phyloP scores from a whole-genome alignment of 352 stramenopile genomes.

The Phytophthora colocasiae region DNA sequence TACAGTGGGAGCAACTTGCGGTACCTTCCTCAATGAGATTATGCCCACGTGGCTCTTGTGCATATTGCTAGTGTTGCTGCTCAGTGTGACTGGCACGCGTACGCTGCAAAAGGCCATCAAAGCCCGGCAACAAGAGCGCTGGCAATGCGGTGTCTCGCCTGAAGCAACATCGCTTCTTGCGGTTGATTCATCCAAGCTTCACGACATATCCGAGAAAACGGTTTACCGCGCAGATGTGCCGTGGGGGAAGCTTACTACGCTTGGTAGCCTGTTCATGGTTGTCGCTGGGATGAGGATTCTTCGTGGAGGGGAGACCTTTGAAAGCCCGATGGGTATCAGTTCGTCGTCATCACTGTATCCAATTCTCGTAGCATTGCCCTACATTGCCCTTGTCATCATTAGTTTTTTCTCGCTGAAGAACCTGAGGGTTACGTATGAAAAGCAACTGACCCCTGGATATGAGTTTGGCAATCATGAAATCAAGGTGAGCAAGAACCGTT shows the following conservation, averaged over 20 bases:
- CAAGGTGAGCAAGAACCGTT: slow-evolving; percentile 69
- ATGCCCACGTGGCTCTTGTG: slow-evolving; percentile 90
- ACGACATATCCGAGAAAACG: slow-evolving; percentile 28
- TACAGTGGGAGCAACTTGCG: slow-evolving; percentile 71
- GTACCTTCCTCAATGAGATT: slow-evolving; percentile 93
- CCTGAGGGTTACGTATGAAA: slow-evolving; percentile 53
- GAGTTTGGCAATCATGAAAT: slow-evolving; percentile 55
- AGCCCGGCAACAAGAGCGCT: slow-evolving; percentile 89
- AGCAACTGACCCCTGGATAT: slow-evolving; percentile 58
- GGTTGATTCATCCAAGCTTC: slow-evolving; percentile 15
- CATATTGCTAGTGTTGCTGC: slow-evolving; percentile 90
- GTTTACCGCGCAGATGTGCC: slow-evolving; percentile 58
- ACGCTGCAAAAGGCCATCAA: slow-evolving; percentile 92
- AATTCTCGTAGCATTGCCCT: slow-evolving; percentile 63
- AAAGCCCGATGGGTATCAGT: slow-evolving; percentile 89
- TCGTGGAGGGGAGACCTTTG: slow-evolving; percentile 90
- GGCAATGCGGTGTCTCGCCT: slow-evolving; percentile 43
- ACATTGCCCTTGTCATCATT: slow-evolving; percentile 75
- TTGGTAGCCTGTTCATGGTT: slow-evolving; percentile 89
- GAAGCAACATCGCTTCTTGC: slow-evolving; percentile 26
- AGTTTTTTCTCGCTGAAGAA: slow-evolving; percentile 68
- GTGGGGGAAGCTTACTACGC: slow-evolving; percentile 80
- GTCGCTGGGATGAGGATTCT: slow-evolving; percentile 94
- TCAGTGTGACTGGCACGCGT: slow-evolving; percentile 87
- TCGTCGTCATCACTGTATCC: slow-evolving; percentile 85